Conservation (phyloP, 163 green algal genomes). For the Scenedesmus sp. region DNA sequence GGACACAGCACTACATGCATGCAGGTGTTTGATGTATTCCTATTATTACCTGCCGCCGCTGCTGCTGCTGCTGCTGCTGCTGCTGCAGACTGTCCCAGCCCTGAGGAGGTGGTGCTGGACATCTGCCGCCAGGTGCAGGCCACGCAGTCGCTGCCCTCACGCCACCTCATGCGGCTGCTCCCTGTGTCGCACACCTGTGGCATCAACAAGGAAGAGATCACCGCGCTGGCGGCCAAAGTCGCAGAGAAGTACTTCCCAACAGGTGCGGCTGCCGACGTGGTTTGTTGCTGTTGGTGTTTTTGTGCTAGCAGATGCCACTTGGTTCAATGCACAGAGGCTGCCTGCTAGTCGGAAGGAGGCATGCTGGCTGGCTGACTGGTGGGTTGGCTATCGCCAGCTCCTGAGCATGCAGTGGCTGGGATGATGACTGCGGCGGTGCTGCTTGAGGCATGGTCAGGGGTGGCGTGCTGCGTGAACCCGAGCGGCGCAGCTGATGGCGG, state of each 20-base stretch:
- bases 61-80: constrained; percentile 10
- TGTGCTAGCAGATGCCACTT: background rate
- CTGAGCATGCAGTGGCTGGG: background rate
- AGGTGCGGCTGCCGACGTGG: background rate
- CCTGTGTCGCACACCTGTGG: constrained; percentile 81
- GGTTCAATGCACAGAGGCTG: background rate
- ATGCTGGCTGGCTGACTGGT: background rate
- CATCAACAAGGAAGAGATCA: constrained; percentile 79
- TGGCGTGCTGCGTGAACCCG: background rate
- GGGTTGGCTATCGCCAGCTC: background rate
- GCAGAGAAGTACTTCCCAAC: constrained; percentile 75
- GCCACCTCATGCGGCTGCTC: constrained; percentile 79
- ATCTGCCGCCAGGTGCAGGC: constrained; percentile 60
- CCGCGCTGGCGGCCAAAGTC: constrained; percentile 66
- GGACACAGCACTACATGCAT: background rate
- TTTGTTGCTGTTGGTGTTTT: background rate
- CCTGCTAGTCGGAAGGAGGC: background rate
- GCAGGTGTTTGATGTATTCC: background rate
- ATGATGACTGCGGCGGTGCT: background rate
- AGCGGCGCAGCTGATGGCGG: background rate
- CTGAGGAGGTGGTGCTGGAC: constrained; percentile 55
- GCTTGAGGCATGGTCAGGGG: too few species aligned
- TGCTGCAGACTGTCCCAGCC: constrained; percentile 54
- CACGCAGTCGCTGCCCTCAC: constrained; percentile 56
- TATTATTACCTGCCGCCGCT: background rate